Percentiles rank a stretch among this genome's conserved stretches.
phyloP scores from a whole-genome alignment of 192 early-diverging fungal genomes.

The Podila horticola region DNA sequence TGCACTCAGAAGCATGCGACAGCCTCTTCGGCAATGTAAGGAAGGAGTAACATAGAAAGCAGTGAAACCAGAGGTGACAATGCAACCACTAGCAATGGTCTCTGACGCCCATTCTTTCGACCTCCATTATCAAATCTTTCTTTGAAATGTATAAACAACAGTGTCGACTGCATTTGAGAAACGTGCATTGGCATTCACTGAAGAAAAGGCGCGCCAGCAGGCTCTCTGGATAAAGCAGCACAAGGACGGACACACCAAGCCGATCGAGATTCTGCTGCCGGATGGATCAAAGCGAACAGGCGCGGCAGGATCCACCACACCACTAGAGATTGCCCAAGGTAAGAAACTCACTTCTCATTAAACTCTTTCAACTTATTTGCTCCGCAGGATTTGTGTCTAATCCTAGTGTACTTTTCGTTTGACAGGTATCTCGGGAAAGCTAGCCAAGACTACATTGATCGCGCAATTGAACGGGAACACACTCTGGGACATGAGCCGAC shows the following conservation, averaged over 20 bases:
- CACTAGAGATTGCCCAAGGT: conserved; percentile 63
- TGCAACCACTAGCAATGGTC: no score
- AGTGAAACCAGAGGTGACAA: neutral
- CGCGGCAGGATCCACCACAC: conserved; percentile 43
- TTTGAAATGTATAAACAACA: neutral
- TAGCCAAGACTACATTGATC: conserved; percentile 58
- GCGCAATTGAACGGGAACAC: conserved; percentile 58
- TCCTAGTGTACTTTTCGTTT: neutral
- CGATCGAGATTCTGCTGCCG: conserved; percentile 33
- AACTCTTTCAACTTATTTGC: neutral
- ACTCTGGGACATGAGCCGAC: conserved; percentile 64
- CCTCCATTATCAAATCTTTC: conserved; percentile 2
- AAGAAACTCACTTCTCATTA: conserved; percentile 11
- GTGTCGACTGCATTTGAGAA: conserved; percentile 34
- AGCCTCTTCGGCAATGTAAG: neutral
- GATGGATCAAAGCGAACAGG: conserved; percentile 39
- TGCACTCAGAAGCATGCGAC: conserved; percentile 1
- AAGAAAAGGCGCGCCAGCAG: conserved; percentile 29
- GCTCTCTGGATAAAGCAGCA: neutral
- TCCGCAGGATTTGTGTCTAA: neutral
- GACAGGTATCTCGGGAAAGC: conserved; percentile 54
- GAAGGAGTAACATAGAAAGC: neutral
- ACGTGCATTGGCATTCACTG: conserved; percentile 27
- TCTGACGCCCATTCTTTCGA: neutral
- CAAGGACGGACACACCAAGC: neutral